Evolutionary conservation across 1,284 basidiomycete genomes (phyloP).

Genomic region (Leccinum fallax): DNA sequence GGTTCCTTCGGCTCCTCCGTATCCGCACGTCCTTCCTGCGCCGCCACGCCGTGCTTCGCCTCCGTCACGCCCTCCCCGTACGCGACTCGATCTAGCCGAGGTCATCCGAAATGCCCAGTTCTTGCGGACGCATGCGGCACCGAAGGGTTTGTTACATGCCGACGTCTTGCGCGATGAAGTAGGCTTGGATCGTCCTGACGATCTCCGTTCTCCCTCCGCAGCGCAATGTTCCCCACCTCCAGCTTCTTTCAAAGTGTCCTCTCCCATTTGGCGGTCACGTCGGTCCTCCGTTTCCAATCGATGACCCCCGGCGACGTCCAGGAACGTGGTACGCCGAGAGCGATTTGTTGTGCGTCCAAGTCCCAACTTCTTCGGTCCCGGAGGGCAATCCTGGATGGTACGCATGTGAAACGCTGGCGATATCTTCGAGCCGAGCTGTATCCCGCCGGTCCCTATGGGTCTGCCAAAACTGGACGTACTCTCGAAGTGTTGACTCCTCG

Average conservation of each 20-base stretch:
- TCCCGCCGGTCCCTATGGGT: conserved; percentile 38
- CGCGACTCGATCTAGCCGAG: conserved; percentile 92
- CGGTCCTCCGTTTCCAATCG: conserved; percentile 67
- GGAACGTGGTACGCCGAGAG: conserved; percentile 53
- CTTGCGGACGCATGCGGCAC: conserved; percentile 91
- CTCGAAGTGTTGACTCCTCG: conserved; percentile 89
- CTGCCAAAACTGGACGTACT: conserved; percentile 45
- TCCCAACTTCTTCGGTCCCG: not conserved
- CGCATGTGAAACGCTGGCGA: conserved; percentile 51
- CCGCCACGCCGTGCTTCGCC: conserved; percentile 90
- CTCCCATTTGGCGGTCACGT: conserved; percentile 87
- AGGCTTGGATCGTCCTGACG: conserved; percentile 97
- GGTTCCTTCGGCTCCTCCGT: conserved; percentile 67
- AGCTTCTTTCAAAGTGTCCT: conserved; percentile 98
- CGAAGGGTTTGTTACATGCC: conserved; percentile 94
- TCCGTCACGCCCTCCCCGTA: conserved; percentile 98
- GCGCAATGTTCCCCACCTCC: conserved; percentile 88
- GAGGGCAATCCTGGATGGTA: conserved; percentile 53
- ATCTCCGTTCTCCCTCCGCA: conserved; percentile 94
- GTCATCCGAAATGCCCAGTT: conserved; percentile 98
- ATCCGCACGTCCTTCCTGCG: conserved; percentile 73
- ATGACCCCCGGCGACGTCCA: conserved; percentile 67
- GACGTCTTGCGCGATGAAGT: conserved; percentile 93
- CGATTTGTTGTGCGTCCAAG: conserved; percentile 30
- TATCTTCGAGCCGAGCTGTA: conserved; percentile 59